Evolutionary conservation across 2,329 filamentous ascomycete genomes (phyloP).

Genomic region (Beauveria pseudobassiana): DNA sequence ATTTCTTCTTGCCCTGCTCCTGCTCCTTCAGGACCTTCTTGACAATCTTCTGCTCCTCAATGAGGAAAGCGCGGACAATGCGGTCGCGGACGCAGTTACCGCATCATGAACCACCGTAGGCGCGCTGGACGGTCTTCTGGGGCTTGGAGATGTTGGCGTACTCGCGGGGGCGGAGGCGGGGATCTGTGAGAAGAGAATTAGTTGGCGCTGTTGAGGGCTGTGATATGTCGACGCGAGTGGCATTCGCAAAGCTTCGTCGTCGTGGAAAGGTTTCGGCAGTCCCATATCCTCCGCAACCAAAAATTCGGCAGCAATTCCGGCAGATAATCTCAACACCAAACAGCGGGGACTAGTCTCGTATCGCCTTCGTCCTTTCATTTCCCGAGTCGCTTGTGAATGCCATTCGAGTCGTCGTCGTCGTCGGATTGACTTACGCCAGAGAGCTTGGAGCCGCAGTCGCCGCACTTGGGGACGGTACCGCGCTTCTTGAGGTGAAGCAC

Average conservation of each 20-base stretch:
- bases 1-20: conserved; percentile 66
- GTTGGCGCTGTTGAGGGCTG: background rate
- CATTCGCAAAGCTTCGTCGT: background rate
- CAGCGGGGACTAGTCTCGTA: background rate
- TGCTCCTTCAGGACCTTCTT: conserved; percentile 99
- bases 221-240: background rate
- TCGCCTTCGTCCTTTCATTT: background rate
- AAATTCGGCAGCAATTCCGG: background rate
- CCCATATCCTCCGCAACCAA: background rate
- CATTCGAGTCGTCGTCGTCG: conserved; percentile 2
- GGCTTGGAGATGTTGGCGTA: conserved; percentile 95
- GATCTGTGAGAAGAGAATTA: conserved; percentile 48
- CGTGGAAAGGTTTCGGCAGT: background rate
- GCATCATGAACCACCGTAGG: conserved; percentile 97
- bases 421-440: conserved; percentile 72
- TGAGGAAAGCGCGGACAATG: conserved; percentile 95
- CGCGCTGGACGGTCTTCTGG: conserved; percentile 98
- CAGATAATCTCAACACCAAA: background rate
- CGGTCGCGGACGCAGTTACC: conserved; percentile 98
- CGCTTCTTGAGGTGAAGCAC: conserved; percentile 99
- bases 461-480: conserved; percentile 95
- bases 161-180: conserved; percentile 97
- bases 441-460: conserved; percentile 97
- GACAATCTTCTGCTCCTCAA: conserved; percentile 99
- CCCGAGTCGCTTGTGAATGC: background rate